A percentile compares a stretch with the other conserved stretches of the same genome.
These are phyloP conservation scores for Plenodomus lindquistii DNA, from an alignment of 2,329 filamentous ascomycete genomes.

Conservation along the genomic window DNA sequence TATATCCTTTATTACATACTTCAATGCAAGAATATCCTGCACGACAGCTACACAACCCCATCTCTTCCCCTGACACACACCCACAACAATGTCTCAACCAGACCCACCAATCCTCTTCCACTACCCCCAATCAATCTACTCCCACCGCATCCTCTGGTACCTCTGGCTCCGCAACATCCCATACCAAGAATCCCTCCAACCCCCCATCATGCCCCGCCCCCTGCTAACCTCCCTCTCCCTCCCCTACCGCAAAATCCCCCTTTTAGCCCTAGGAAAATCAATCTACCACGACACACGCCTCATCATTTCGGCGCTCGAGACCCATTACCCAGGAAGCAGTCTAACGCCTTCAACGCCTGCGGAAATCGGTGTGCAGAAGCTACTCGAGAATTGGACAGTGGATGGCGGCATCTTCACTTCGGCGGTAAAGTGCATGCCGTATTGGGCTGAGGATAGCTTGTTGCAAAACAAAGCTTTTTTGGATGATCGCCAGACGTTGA, in stretches of 20 bases:
- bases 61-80: too few species aligned
- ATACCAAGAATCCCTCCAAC: conserved; percentile 70
- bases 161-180: conserved; percentile 66
- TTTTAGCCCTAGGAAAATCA: conserved; percentile 37
- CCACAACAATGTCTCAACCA: conserved; percentile 10
- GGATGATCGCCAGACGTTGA: conserved; percentile 58
- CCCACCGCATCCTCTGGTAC: conserved; percentile 68
- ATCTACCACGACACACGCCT: conserved; percentile 38
- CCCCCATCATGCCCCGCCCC: conserved; percentile 36
- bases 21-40: too few species aligned
- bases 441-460: conserved; percentile 55
- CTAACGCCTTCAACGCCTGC: conserved; percentile 28
- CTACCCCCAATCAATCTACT: conserved; percentile 68
- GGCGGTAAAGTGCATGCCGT: conserved; percentile 61
- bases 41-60: too few species aligned
- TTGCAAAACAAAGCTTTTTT: conserved; percentile 62
- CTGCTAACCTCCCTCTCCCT: conserved; percentile 37
- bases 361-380: conserved; percentile 54
- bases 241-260: conserved; percentile 44
- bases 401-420: conserved; percentile 62
- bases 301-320: conserved; percentile 38
- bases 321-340: conserved; percentile 17
- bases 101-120: conserved; percentile 66
- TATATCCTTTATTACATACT: too few species aligned
- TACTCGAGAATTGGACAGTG: conserved; percentile 61